Conservation (phyloP, 139 green algal species). For the Deuterostichococcus epilithicus region DNA sequence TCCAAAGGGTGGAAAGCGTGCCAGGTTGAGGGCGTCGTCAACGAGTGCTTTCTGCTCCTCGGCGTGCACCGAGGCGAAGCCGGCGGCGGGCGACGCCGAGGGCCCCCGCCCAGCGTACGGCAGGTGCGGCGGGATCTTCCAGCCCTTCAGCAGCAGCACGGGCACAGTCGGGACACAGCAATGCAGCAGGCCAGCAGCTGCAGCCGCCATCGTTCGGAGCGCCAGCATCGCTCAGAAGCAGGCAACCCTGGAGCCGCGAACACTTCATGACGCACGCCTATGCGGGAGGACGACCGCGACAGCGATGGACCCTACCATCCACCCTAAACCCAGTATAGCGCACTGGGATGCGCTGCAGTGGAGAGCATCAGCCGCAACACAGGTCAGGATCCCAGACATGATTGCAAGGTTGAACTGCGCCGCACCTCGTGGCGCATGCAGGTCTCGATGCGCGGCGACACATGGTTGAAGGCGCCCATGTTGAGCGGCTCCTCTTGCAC, state of each 20-base stretch:
- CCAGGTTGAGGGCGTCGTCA: conserved; percentile 43
- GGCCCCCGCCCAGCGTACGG: conserved; percentile 66
- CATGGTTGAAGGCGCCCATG: conserved; percentile 92
- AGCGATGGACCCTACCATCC: not conserved
- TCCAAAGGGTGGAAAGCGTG: not conserved
- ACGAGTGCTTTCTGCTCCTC: conserved; percentile 71
- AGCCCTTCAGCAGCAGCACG: not conserved
- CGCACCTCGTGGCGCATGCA: conserved; percentile 51
- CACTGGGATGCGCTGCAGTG: not conserved
- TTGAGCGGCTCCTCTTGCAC: conserved; percentile 98
- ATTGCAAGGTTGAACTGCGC: no score
- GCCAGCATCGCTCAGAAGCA: not conserved
- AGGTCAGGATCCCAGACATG: no score
- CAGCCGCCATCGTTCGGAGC: not conserved
- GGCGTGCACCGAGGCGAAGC: conserved; percentile 78
- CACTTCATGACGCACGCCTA: not conserved
- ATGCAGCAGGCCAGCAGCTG: not conserved
- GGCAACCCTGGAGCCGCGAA: no score
- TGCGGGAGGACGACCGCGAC: no score
- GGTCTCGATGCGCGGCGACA: conserved; percentile 78
- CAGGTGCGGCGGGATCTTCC: conserved; percentile 36
- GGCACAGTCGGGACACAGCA: not conserved
- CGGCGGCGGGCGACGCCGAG: conserved; percentile 77
- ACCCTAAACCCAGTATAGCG: not conserved
- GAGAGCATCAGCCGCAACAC: not conserved